These are phyloP conservation scores for Lichtheimia corymbifera DNA, from an alignment of 371 early-diverging fungal genomes.

Conservation along the genomic window DNA sequence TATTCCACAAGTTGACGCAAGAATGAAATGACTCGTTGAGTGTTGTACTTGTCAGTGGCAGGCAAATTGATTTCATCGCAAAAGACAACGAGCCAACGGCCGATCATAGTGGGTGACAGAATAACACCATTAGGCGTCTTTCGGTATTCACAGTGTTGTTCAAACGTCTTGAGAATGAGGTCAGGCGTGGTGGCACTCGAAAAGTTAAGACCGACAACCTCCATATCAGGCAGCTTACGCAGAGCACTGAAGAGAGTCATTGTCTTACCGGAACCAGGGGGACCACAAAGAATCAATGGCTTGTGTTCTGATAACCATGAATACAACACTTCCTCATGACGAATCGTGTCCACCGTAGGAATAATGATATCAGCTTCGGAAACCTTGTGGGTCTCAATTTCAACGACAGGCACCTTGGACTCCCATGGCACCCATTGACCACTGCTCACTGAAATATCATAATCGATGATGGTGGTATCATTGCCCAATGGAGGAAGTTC, in stretches of 20 bases:
- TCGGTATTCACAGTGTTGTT: constrained; percentile 97
- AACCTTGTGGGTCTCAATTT: constrained; percentile 96
- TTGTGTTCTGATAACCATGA: constrained; percentile 95
- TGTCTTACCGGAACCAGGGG: constrained; percentile 99
- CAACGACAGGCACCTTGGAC: constrained; percentile 87
- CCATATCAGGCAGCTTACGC: constrained; percentile 93
- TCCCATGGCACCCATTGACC: constrained; percentile 94
- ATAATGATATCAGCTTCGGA: constrained; percentile 93
- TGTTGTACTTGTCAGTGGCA: constrained; percentile 94
- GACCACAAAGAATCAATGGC: constrained; percentile 96
- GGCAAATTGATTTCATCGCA: constrained; percentile 99
- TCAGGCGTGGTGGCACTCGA: constrained; percentile 97
- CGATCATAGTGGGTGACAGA: constrained; percentile 82
- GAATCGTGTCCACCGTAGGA: constrained; percentile 96
- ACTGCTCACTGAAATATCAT: constrained; percentile 77
- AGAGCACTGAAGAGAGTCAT: constrained; percentile 98
- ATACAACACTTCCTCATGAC: constrained; percentile 95
- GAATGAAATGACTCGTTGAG: constrained; percentile 97
- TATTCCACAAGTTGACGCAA: constrained; percentile 94
- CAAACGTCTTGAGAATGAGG: constrained; percentile 93
- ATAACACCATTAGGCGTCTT: constrained; percentile 93
- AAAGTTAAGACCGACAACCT: constrained; percentile 98
- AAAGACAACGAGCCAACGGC: constrained; percentile 96
- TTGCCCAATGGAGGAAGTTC: constrained; percentile 75
- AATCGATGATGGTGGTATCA: constrained; percentile 82